phyloP scores from a whole-genome alignment of 2,329 filamentous ascomycete species.

The Torrubiellomyces zombiae region DNA sequence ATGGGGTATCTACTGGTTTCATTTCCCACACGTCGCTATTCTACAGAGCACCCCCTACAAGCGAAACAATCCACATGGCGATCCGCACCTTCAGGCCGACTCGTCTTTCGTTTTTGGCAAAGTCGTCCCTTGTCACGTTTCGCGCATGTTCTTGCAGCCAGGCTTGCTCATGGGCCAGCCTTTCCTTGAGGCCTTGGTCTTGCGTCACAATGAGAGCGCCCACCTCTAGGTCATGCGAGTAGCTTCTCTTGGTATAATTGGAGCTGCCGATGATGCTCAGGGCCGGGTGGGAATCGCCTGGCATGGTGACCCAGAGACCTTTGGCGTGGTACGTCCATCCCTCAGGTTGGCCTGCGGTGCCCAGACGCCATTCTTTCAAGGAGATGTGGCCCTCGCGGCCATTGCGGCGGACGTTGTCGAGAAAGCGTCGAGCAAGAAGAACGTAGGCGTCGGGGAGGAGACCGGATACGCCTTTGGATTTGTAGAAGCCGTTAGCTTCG shows the following conservation, averaged over 20 bases:
- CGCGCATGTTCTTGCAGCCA: slow-evolving; percentile 64
- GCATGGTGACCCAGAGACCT: slow-evolving; percentile 75
- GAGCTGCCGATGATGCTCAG: slow-evolving; percentile 78
- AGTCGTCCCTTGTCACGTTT: slow-evolving; percentile 56
- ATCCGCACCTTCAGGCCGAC: slow-evolving; percentile 73
- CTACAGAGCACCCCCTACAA: slow-evolving; percentile 75
- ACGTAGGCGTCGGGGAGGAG: slow-evolving; percentile 88
- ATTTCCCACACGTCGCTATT: no score
- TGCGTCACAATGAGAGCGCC: slow-evolving; percentile 74
- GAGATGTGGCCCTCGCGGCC: slow-evolving; percentile 40
- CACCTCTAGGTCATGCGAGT: slow-evolving; percentile 79
- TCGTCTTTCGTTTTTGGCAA: slow-evolving; percentile 63
- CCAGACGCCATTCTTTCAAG: slow-evolving; percentile 76
- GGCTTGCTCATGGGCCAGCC: slow-evolving; percentile 62
- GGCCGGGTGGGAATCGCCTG: slow-evolving; percentile 47
- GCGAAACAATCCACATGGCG: slow-evolving; percentile 84
- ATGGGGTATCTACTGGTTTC: no score
- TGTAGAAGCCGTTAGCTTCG: slow-evolving; percentile 89
- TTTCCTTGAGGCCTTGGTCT: slow-evolving; percentile 52
- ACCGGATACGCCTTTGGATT: slow-evolving; percentile 72
- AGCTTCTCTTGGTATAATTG: slow-evolving; percentile 91
- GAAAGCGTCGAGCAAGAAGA: slow-evolving; percentile 66
- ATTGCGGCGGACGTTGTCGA: slow-evolving; percentile 36
- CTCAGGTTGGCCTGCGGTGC: slow-evolving; percentile 60
- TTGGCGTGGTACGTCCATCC: slow-evolving; percentile 99